A percentile compares a stretch with the other conserved stretches of the same genome.
These are phyloP conservation scores for Pseudogymnoascus verrucosus DNA, from an alignment of 2,329 filamentous ascomycete species.

Conservation along the genomic window DNA sequence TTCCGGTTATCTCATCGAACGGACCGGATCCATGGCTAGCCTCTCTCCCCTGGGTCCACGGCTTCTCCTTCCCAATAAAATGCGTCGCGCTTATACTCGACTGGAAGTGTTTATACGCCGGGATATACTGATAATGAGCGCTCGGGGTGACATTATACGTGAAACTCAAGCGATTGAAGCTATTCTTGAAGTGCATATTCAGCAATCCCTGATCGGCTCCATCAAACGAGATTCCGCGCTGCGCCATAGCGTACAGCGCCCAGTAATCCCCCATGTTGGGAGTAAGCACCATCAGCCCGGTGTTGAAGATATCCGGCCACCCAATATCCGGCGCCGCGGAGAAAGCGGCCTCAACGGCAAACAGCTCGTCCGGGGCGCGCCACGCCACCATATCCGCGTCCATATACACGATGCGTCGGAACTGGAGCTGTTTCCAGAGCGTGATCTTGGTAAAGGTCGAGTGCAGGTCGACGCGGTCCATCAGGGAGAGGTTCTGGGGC, in stretches of 20 bases:
- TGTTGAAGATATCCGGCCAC: constrained; percentile 98
- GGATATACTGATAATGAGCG: constrained; percentile 94
- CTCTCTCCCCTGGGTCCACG: constrained; percentile 64
- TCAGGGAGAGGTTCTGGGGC: constrained; percentile 78
- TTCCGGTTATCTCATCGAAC: constrained; percentile 74
- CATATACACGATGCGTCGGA: constrained; percentile 86
- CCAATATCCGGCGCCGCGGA: constrained; percentile 85
- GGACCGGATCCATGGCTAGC: constrained; percentile 48
- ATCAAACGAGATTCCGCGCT: constrained; percentile 86
- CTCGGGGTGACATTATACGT: constrained; percentile 96
- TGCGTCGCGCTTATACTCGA: constrained; percentile 84
- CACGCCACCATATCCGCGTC: constrained; percentile 92
- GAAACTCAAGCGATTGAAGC: constrained; percentile 84
- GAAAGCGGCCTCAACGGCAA: constrained; percentile 54
- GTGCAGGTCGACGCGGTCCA: constrained; percentile 84
- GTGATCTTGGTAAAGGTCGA: constrained; percentile 96
- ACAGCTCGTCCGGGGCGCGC: constrained; percentile 86
- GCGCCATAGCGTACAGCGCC: constrained; percentile 74
- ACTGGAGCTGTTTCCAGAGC: constrained; percentile 86
- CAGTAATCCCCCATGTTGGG: constrained; percentile 85
- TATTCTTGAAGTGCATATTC: constrained; percentile 84
- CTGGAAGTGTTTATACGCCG: constrained; percentile 89
- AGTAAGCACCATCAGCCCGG: constrained; percentile 86
- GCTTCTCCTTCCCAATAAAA: constrained; percentile 88
- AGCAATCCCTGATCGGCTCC: constrained; percentile 92